phyloP scores from a whole-genome alignment of 1,284 basidiomycete genomes.

The Mycena sp. region DNA sequence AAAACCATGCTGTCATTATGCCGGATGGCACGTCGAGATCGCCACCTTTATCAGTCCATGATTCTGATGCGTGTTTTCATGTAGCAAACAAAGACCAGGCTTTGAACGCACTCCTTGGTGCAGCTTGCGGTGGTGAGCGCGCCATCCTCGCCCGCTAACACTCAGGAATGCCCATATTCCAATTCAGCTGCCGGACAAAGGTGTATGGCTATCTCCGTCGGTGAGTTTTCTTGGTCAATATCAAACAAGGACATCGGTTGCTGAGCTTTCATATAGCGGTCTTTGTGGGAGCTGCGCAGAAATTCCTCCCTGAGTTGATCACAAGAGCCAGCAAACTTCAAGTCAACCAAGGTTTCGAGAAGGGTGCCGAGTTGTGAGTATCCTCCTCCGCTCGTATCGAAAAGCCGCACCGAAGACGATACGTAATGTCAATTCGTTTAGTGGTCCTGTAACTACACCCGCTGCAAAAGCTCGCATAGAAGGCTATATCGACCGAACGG shows the following conservation, averaged over 20 bases:
- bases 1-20: conserved; percentile 97
- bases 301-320: conserved; percentile 89
- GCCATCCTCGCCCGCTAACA: neutral
- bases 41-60: neutral
- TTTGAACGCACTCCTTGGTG: conserved; percentile 94
- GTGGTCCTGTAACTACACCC: conserved; percentile 95
- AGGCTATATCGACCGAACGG: conserved; percentile 81
- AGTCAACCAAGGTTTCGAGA: conserved; percentile 92
- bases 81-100: conserved; percentile 89
- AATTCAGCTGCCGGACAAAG: conserved; percentile 89
- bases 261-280: conserved; percentile 54
- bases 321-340: conserved; percentile 86
- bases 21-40: conserved; percentile 68
- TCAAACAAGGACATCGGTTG: neutral
- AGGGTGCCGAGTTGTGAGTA: conserved; percentile 84
- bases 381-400: conserved; percentile 6
- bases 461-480: conserved; percentile 87
- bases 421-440: conserved; percentile 43
- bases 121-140: conserved; percentile 87
- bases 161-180: neutral
- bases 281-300: conserved; percentile 84
- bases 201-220: conserved; percentile 96
- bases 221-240: neutral
- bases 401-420: too few species aligned
- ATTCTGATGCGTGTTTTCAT: neutral